Evolutionary conservation across 2,329 filamentous ascomycete species (phyloP).

Genomic region (Fusarium mundagurra): DNA sequence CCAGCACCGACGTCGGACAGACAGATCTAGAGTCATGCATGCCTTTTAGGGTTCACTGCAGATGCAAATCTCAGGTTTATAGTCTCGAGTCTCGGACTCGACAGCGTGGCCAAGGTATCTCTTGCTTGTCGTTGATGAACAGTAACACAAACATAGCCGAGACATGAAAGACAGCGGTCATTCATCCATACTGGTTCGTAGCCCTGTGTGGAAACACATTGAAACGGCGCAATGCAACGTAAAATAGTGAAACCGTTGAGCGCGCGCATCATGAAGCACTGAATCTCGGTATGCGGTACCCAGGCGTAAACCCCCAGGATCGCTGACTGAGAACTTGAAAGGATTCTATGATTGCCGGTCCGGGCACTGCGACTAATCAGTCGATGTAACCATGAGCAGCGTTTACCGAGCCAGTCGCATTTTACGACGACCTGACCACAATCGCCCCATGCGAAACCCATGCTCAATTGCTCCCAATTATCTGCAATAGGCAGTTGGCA

Average conservation of each 20-base stretch:
- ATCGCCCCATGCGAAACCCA: neutral
- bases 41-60: conserved; percentile 24
- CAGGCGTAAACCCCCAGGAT: conserved; percentile 2
- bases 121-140: neutral
- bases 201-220: neutral
- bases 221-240: conserved; percentile 4
- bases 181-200: neutral
- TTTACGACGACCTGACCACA: conserved; percentile 5
- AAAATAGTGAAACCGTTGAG: neutral
- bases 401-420: conserved; percentile 36
- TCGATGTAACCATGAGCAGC: conserved; percentile 30
- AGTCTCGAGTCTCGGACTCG: conserved; percentile 20
- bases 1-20: conserved; percentile 2
- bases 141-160: conserved; percentile 7
- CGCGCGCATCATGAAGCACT: neutral
- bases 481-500: neutral
- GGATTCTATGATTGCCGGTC: conserved; percentile 6
- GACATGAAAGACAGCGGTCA: conserved; percentile 1
- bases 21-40: conserved; percentile 11
- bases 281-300: neutral
- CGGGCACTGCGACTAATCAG: neutral
- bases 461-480: neutral
- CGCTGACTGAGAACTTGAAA: conserved; percentile 1
- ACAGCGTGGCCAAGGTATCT: conserved; percentile 18
- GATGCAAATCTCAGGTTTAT: conserved; percentile 22